Percentiles rank a stretch among this genome's conserved stretches.
Evolutionary conservation across 345 rosid genomes (phyloP).

Genomic region (Lenwebbia sp.): DNA sequence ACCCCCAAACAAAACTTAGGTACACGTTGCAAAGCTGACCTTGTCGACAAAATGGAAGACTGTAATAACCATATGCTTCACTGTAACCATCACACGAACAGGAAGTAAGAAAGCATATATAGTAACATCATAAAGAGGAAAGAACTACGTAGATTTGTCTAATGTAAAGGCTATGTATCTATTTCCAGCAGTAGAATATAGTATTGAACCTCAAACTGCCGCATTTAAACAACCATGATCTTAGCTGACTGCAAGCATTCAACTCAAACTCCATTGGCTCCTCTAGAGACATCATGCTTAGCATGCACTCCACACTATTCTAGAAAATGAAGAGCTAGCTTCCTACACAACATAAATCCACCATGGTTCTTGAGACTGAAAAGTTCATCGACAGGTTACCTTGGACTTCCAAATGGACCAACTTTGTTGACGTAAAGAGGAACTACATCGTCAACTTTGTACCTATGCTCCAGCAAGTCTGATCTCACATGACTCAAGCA

Average conservation of each 20-base stretch:
- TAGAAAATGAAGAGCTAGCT: background rate
- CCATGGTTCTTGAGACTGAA: too few relatives aligned
- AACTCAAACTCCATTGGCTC: background rate
- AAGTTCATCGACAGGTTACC: conserved; percentile 12
- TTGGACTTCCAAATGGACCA: conserved; percentile 71
- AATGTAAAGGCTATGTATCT: background rate
- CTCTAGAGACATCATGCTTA: background rate
- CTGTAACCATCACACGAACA: conserved; percentile 14
- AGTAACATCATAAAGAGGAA: background rate
- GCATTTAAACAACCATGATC: background rate
- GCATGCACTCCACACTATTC: background rate
- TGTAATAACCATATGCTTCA: conserved; percentile 66
- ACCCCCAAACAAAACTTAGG: background rate
- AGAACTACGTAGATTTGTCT: background rate
- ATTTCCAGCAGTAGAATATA: background rate
- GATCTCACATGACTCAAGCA: conserved; percentile 31
- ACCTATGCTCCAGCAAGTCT: conserved; percentile 54
- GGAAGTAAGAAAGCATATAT: background rate
- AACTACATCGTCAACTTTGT: conserved; percentile 41
- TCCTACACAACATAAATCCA: too few relatives aligned
- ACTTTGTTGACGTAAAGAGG: conserved; percentile 72
- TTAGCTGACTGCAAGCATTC: background rate
- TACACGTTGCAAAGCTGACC: conserved; percentile 13
- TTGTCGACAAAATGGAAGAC: conserved; percentile 67
- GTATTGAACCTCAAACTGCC: background rate